phyloP scores from a whole-genome alignment of 164 flowering plant genomes.

The Malania oleifera region DNA sequence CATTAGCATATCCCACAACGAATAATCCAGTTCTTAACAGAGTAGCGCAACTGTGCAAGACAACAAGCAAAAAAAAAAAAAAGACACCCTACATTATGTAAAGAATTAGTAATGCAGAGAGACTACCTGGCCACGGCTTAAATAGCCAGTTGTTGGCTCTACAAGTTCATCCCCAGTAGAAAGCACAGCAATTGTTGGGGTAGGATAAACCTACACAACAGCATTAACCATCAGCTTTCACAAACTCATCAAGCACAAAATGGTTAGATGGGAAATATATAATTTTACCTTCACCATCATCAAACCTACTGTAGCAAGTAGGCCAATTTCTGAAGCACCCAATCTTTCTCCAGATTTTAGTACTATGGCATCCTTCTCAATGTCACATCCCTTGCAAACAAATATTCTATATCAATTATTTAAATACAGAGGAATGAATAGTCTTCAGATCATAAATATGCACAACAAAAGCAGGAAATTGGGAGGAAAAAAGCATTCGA shows the following conservation, averaged over 20 bases:
- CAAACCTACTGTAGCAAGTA: constrained; percentile 80
- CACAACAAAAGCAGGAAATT: too few relatives aligned
- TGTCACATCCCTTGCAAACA: constrained; percentile 73
- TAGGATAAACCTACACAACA: constrained; percentile 58
- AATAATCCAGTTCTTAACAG: neutral
- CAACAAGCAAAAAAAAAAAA: neutral
- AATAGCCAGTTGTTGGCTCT: constrained; percentile 53
- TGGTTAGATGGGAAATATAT: neutral
- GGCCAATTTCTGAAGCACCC: constrained; percentile 80
- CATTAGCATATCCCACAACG: neutral
- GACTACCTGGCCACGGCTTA: constrained; percentile 86
- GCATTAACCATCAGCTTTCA: constrained; percentile 2
- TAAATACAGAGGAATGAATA: neutral
- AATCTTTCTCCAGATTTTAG: constrained; percentile 67
- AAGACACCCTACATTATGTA: neutral
- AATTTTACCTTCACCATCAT: constrained; percentile 64
- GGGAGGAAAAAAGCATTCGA: too few relatives aligned
- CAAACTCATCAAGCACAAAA: neutral
- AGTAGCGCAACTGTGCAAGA: too few relatives aligned
- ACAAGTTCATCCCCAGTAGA: constrained; percentile 98
- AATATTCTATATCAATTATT: neutral
- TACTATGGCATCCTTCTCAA: constrained; percentile 58
- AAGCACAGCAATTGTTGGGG: constrained; percentile 83
- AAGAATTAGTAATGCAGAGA: neutral
- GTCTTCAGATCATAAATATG: too few relatives aligned